Conservation (phyloP, 2,329 filamentous ascomycete species). For the Hypoxylon sp. region DNA sequence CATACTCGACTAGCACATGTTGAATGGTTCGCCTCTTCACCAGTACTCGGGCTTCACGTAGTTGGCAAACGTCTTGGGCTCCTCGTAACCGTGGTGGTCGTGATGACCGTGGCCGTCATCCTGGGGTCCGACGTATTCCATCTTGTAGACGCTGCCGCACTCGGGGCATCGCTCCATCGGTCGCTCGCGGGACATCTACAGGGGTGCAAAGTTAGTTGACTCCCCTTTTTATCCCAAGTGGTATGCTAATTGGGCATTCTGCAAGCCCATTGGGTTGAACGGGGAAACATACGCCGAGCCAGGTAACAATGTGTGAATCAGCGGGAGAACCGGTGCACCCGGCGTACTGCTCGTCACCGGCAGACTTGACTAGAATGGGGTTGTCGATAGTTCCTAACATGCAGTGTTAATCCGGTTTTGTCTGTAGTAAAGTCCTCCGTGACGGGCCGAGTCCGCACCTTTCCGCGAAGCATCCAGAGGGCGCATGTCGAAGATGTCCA, state of each 20-base stretch:
- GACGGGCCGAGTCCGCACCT: constrained; percentile 59
- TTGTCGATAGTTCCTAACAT: constrained; percentile 81
- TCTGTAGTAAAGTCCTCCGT: neutral
- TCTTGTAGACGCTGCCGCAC: constrained; percentile 96
- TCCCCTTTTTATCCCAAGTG: neutral
- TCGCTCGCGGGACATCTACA: constrained; percentile 82
- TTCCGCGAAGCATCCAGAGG: constrained; percentile 89
- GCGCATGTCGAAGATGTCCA: constrained; percentile 98
- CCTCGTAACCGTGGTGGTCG: constrained; percentile 71
- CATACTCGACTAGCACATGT: constrained; percentile 8
- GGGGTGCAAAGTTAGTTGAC: constrained; percentile 21
- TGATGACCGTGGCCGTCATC: constrained; percentile 72
- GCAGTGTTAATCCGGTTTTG: constrained; percentile 36
- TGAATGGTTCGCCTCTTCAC: constrained; percentile 60
- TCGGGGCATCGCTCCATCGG: constrained; percentile 95
- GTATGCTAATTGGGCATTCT: neutral
- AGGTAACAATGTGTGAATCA: constrained; percentile 89
- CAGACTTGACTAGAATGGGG: constrained; percentile 89
- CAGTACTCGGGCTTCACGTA: constrained; percentile 95
- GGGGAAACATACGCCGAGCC: constrained; percentile 77
- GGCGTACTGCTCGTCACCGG: constrained; percentile 93
- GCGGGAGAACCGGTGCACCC: constrained; percentile 95
- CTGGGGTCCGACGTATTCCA: constrained; percentile 90
- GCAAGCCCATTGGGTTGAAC: neutral
- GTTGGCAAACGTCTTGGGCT: constrained; percentile 97